These are phyloP conservation scores for Ogataea ganodermae DNA, from an alignment of 805 yeast species.

Conservation along the genomic window DNA sequence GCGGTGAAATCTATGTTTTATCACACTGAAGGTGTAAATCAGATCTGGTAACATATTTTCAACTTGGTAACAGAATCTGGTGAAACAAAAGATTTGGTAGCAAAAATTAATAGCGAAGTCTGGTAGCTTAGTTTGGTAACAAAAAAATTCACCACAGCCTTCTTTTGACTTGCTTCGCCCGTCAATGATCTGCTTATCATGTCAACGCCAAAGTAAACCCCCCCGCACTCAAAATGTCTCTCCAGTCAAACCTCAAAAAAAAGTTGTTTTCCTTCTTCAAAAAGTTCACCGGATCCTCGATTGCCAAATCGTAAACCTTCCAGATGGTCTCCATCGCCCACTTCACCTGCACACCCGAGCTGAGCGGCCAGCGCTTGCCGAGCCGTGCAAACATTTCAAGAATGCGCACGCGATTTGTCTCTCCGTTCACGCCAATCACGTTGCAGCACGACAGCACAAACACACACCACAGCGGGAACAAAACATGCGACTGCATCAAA, in stretches of 20 bases:
- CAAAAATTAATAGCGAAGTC: too few species aligned
- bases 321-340: conserved; percentile 32
- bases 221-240: conserved; percentile 27
- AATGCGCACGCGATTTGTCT: conserved; percentile 18
- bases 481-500: conserved; percentile 9
- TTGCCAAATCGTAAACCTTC: conserved; percentile 31
- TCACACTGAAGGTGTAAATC: too few species aligned
- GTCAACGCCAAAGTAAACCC: conserved; percentile 30
- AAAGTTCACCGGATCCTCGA: conserved; percentile 12
- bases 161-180: neutral
- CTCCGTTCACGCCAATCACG: conserved; percentile 20
- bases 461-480: conserved; percentile 36
- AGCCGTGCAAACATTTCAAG: conserved; percentile 25
- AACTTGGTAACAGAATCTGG: too few species aligned
- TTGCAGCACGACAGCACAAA: conserved; percentile 28
- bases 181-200: conserved; percentile 1
- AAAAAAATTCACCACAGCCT: neutral
- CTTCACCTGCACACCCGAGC: conserved; percentile 24
- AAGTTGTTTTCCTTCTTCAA: conserved; percentile 7
- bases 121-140: too few species aligned
- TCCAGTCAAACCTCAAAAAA: conserved; percentile 26
- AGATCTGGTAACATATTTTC: too few species aligned
- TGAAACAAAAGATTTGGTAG: too few species aligned
- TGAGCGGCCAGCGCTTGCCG: conserved; percentile 31
- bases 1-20: too few species aligned